Percentiles rank a stretch among this genome's conserved stretches.
These are phyloP conservation scores for Starmerella stellata DNA, from an alignment of 805 yeast species.

Conservation along the genomic window DNA sequence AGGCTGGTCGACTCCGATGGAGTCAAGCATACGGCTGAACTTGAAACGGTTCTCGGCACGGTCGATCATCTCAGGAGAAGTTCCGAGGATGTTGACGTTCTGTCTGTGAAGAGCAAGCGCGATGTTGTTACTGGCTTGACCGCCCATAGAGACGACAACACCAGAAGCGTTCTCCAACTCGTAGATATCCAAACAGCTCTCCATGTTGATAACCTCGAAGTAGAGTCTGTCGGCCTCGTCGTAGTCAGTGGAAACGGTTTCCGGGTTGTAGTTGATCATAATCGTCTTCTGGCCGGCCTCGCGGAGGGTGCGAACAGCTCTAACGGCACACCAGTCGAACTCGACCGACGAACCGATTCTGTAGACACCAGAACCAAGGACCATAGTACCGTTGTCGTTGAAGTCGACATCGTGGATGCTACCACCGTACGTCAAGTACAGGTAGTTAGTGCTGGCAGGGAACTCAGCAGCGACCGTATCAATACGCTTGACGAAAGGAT, in stretches of 20 bases:
- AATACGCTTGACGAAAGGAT: slow-evolving; percentile 88
- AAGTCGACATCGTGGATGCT: slow-evolving; percentile 72
- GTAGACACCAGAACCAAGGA: slow-evolving; percentile 94
- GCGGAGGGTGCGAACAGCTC: slow-evolving; percentile 86
- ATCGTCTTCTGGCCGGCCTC: slow-evolving; percentile 74
- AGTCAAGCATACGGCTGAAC: slow-evolving; percentile 92
- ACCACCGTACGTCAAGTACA: slow-evolving; percentile 89
- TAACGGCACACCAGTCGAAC: slow-evolving; percentile 98
- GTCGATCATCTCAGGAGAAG: slow-evolving; percentile 96
- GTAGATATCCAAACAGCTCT: slow-evolving; percentile 85
- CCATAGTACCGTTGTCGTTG: slow-evolving; percentile 87
- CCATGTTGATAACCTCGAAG: slow-evolving; percentile 87
- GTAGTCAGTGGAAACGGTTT: slow-evolving; percentile 95
- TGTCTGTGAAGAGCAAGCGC: slow-evolving; percentile 85
- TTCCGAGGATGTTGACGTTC: slow-evolving; percentile 86
- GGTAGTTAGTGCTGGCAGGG: slow-evolving; percentile 89
- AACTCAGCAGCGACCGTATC: slow-evolving; percentile 98
- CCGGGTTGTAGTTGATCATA: slow-evolving; percentile 96
- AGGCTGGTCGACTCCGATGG: slow-evolving; percentile 94
- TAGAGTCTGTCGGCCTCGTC: slow-evolving; percentile 95
- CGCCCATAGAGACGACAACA: slow-evolving; percentile 95
- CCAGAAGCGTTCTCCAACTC: slow-evolving; percentile 80
- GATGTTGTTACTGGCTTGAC: slow-evolving; percentile 93
- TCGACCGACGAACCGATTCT: slow-evolving; percentile 98
- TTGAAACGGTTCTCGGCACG: slow-evolving; percentile 96